phyloP scores from a whole-genome alignment of 495 filamentous ascomycete genomes.

The Cercophora samala region DNA sequence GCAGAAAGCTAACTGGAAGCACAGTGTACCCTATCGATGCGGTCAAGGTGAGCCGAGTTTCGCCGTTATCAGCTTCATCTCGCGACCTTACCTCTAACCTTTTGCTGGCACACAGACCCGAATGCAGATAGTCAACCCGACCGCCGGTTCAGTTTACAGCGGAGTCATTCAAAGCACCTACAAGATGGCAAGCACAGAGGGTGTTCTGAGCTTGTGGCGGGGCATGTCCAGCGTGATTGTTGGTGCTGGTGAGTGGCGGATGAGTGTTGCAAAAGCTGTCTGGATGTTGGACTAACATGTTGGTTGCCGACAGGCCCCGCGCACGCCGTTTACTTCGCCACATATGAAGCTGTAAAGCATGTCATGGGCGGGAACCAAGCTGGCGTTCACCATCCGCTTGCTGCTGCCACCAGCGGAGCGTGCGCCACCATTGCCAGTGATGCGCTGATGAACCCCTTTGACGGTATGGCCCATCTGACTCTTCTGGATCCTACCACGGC shows the following conservation, averaged over 20 bases:
- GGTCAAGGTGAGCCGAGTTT: constrained; percentile 71
- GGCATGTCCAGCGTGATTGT: constrained; percentile 95
- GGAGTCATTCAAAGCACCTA: constrained; percentile 89
- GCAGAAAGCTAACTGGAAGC: constrained; percentile 52
- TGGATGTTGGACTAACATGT: constrained; percentile 21
- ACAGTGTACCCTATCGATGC: constrained; percentile 99
- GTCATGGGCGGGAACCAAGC: constrained; percentile 87
- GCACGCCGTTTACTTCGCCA: constrained; percentile 96
- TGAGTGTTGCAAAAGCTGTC: constrained; percentile 6
- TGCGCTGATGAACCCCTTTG: constrained; percentile 98
- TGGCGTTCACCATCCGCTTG: constrained; percentile 86
- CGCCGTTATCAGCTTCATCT: neutral
- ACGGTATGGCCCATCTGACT: constrained; percentile 60
- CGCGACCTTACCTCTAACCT: neutral
- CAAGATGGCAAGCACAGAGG: constrained; percentile 86
- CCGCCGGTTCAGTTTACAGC: constrained; percentile 78
- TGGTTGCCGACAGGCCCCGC: constrained; percentile 67
- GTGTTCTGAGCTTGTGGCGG: constrained; percentile 87
- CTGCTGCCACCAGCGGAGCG: constrained; percentile 87
- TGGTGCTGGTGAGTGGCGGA: constrained; percentile 72
- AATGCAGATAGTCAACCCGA: constrained; percentile 93
- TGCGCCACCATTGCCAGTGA: constrained; percentile 95
- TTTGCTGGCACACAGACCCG: constrained; percentile 64
- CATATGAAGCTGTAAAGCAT: constrained; percentile 96
- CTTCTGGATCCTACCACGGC: constrained; percentile 17